A percentile compares a stretch with the other conserved stretches of the same genome.
Conservation (phyloP, 805 yeast genomes). For the Ogataea saltuana region DNA sequence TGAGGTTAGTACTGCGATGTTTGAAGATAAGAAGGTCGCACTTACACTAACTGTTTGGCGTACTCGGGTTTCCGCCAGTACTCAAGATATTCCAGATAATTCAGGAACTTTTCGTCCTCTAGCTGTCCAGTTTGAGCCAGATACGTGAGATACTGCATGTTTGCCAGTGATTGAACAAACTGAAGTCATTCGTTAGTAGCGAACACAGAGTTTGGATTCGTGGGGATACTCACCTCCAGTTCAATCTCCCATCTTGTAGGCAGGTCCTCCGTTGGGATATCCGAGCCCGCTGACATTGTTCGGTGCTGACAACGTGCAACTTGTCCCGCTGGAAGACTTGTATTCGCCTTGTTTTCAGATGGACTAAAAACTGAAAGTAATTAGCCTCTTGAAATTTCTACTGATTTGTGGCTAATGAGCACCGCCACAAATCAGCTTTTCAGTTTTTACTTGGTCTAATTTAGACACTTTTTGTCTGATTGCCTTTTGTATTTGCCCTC, state of each 20-base stretch:
- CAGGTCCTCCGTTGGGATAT: slow-evolving; percentile 33
- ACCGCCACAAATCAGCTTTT: no score
- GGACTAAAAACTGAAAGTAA: no score
- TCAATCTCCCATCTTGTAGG: slow-evolving; percentile 89
- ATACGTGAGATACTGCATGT: slow-evolving; percentile 82
- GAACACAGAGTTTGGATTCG: background rate
- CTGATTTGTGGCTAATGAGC: no score
- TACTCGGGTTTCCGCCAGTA: slow-evolving; percentile 82
- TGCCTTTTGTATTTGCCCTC: no score
- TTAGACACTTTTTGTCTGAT: no score
- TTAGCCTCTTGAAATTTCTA: no score
- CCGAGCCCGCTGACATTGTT: background rate
- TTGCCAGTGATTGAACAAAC: slow-evolving; percentile 90
- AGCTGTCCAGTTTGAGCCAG: slow-evolving; percentile 82
- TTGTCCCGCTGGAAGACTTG: background rate
- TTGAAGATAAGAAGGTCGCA: background rate
- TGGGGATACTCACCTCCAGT: slow-evolving; percentile 54
- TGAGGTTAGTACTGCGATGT: slow-evolving; percentile 4
- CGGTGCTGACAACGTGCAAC: background rate
- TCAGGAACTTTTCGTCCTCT: slow-evolving; percentile 68
- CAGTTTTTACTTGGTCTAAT: no score
- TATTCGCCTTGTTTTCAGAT: no score
- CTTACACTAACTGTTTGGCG: slow-evolving; percentile 61
- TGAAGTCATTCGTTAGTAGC: slow-evolving; percentile 28
- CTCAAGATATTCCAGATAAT: slow-evolving; percentile 75